Conservation (phyloP, 495 filamentous ascomycete genomes). For the Cercophora newfieldiana region DNA sequence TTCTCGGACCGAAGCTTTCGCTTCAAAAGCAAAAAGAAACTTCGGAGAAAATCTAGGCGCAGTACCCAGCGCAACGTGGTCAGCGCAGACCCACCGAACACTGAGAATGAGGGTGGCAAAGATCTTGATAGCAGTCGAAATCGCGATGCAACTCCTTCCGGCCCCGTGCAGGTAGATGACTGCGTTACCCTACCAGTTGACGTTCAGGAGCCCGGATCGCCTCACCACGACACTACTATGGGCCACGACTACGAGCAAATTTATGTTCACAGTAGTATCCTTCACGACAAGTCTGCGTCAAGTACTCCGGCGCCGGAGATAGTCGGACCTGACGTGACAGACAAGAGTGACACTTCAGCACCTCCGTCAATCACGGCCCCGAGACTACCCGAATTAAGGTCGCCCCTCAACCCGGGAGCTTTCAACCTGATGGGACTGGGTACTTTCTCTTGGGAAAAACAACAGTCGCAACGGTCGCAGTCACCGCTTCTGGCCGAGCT, state of each 20-base stretch:
- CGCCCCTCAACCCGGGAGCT: neutral
- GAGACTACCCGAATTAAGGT: conserved; percentile 16
- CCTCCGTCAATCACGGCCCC: neutral
- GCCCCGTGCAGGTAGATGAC: too few relatives aligned
- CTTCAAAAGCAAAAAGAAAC: conserved; percentile 20
- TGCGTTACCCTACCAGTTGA: neutral
- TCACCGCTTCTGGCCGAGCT: neutral
- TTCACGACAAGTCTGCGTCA: neutral
- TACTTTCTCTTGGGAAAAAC: conserved; percentile 24
- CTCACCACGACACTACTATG: neutral
- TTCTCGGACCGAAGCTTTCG: conserved; percentile 32
- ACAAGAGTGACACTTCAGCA: neutral
- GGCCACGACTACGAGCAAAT: neutral
- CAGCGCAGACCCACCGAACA: neutral
- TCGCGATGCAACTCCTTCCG: neutral
- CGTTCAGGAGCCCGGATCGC: neutral
- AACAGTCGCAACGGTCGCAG: conserved; percentile 18
- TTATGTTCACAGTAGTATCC: neutral
- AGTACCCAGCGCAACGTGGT: neutral
- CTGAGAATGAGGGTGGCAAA: neutral
- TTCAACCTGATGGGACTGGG: conserved; percentile 17
- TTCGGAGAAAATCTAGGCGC: neutral
- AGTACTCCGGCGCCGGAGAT: neutral
- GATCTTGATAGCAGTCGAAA: neutral
- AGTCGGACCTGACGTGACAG: neutral